Conservation (phyloP, 1,284 basidiomycete species). For the Sporisorium reilianum region DNA sequence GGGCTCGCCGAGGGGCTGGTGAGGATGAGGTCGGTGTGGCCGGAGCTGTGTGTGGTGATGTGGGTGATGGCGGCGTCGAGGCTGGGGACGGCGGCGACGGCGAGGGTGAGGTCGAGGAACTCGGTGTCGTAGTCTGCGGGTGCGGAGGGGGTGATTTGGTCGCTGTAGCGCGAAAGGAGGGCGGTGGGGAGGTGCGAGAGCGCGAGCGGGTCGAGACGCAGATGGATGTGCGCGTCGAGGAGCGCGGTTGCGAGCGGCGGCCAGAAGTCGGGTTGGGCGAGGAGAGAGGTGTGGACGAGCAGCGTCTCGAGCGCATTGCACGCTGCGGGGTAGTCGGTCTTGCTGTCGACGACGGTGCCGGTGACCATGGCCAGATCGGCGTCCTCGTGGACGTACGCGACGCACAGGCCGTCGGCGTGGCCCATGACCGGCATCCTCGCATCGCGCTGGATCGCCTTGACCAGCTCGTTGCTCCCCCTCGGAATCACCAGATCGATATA, state of each 20-base stretch:
- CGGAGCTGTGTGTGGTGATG: slow-evolving; percentile 92
- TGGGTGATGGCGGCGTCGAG: slow-evolving; percentile 82
- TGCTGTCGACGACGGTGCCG: slow-evolving; percentile 87
- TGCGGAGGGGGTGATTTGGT: no score
- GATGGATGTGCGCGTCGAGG: slow-evolving; percentile 77
- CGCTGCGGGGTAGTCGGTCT: slow-evolving; percentile 95
- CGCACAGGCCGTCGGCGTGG: slow-evolving; percentile 94
- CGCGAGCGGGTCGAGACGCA: slow-evolving; percentile 80
- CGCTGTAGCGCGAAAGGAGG: slow-evolving; percentile 45
- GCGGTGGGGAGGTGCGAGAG: neutral
- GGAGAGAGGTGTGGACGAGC: slow-evolving; percentile 78
- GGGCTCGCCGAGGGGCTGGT: slow-evolving; percentile 15
- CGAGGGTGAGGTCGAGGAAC: slow-evolving; percentile 74
- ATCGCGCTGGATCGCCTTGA: slow-evolving; percentile 86
- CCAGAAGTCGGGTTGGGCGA: slow-evolving; percentile 74
- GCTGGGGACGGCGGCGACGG: slow-evolving; percentile 80
- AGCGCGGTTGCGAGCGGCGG: slow-evolving; percentile 81
- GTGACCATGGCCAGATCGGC: slow-evolving; percentile 83
- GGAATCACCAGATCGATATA: slow-evolving; percentile 98
- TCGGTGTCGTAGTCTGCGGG: slow-evolving; percentile 83
- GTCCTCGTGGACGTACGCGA: slow-evolving; percentile 86
- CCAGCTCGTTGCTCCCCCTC: slow-evolving; percentile 90
- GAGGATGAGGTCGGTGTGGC: slow-evolving; percentile 94
- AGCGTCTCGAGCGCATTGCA: slow-evolving; percentile 95
- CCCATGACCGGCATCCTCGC: slow-evolving; percentile 98